Conservation (phyloP, 1,284 basidiomycete genomes). For the Apiotrichum sp. region DNA sequence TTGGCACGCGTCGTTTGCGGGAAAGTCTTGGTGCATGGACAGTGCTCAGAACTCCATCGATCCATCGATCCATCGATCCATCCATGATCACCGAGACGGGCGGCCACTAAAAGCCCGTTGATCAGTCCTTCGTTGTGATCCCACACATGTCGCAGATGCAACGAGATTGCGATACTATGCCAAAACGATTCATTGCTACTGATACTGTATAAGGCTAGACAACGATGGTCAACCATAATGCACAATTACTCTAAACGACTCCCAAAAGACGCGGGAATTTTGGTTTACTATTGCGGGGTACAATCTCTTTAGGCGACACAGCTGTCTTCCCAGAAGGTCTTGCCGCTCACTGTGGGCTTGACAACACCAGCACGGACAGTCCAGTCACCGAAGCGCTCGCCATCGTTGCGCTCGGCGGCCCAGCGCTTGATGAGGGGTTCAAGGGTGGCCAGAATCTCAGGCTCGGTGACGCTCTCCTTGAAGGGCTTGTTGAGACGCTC, state of each 20-base stretch:
- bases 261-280: neutral
- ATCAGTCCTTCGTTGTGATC: too few species aligned
- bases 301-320: conserved; percentile 15
- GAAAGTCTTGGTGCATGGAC: too few species aligned
- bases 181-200: conserved; percentile 7
- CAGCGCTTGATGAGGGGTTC: conserved; percentile 88
- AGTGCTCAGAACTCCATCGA: too few species aligned
- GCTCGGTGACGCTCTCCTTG: conserved; percentile 82
- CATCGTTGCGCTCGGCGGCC: conserved; percentile 78
- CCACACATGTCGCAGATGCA: too few species aligned
- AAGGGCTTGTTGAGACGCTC: conserved; percentile 78
- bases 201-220: conserved; percentile 3
- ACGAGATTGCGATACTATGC: neutral
- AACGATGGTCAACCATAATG: neutral
- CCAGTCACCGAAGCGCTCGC: conserved; percentile 93
- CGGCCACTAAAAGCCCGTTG: too few species aligned
- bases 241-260: conserved; percentile 2
- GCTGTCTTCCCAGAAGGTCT: conserved; percentile 68
- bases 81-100: too few species aligned
- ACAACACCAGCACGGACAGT: conserved; percentile 84
- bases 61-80: too few species aligned
- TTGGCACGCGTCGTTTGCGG: too few species aligned
- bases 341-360: conserved; percentile 67
- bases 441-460: conserved; percentile 86
- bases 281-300: neutral